A percentile compares a stretch with the other conserved stretches of the same genome.
phyloP scores from a whole-genome alignment of 192 early-diverging fungal genomes.

The Dissophora globulifera region DNA sequence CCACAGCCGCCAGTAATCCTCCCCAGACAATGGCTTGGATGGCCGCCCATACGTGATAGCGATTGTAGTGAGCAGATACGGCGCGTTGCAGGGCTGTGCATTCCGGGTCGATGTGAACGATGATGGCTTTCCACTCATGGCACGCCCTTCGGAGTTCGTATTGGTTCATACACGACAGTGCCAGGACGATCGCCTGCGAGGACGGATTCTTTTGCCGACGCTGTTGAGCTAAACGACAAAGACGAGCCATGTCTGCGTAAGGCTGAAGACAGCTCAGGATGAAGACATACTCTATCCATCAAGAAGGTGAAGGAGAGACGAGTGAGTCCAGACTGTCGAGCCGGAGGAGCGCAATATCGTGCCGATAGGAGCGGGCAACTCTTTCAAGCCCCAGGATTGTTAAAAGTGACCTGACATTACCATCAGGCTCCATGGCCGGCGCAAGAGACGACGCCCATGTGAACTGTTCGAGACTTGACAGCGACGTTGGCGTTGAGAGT shows the following conservation, averaged over 20 bases:
- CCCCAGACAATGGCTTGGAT: slow-evolving; percentile 36
- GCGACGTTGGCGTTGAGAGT: slow-evolving; percentile 25
- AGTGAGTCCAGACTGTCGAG: too few species aligned
- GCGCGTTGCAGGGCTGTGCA: slow-evolving; percentile 45
- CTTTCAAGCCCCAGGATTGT: too few species aligned
- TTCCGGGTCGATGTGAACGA: slow-evolving; percentile 50
- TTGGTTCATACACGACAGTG: slow-evolving; percentile 50
- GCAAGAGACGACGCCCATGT: slow-evolving; percentile 46
- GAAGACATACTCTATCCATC: slow-evolving; percentile 45
- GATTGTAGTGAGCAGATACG: slow-evolving; percentile 10
- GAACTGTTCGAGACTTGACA: slow-evolving; percentile 31
- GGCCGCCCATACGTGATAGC: slow-evolving; percentile 25
- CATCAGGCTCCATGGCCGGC: slow-evolving; percentile 44
- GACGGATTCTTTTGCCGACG: neutral
- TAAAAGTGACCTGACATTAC: too few species aligned
- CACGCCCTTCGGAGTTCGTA: slow-evolving; percentile 42
- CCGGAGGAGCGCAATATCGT: too few species aligned
- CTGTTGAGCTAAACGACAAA: slow-evolving; percentile 21
- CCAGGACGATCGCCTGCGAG: slow-evolving; percentile 15
- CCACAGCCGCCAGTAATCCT: slow-evolving; percentile 11
- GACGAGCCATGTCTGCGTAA: slow-evolving; percentile 41
- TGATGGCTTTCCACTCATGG: slow-evolving; percentile 44
- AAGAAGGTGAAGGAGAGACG: neutral
- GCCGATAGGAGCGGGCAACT: too few species aligned
- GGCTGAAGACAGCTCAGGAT: slow-evolving; percentile 45